Conservation (phyloP, 2,329 filamentous ascomycete genomes). For the Aspergillus sp. region DNA sequence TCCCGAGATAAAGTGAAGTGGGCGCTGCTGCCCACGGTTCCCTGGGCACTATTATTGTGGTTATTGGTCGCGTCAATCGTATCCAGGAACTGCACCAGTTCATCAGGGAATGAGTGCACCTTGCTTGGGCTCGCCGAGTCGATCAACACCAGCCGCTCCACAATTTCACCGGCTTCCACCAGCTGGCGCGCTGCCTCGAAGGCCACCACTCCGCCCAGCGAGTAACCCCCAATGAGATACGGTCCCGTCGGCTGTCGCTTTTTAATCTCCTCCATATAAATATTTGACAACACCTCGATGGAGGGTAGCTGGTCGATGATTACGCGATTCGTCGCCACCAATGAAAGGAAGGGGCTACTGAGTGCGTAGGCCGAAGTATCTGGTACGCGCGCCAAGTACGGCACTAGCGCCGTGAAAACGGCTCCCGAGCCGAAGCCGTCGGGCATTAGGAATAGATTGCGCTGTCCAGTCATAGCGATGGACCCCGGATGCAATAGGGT, state of each 20-base stretch:
- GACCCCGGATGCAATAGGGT: neutral
- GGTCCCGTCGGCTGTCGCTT: neutral
- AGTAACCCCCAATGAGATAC: neutral
- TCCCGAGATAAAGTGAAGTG: neutral
- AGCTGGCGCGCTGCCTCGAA: neutral
- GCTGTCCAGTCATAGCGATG: neutral
- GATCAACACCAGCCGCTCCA: neutral
- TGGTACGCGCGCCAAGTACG: neutral
- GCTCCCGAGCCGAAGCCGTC: neutral
- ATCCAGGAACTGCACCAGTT: neutral
- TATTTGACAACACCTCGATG: neutral
- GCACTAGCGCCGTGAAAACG: neutral
- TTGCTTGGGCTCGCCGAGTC: neutral
- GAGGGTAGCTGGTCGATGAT: neutral
- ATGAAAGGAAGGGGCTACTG: neutral
- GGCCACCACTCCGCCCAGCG: neutral
- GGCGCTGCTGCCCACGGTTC: neutral
- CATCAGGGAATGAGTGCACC: neutral
- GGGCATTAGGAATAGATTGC: neutral
- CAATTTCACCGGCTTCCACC: neutral
- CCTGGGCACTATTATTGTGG: neutral
- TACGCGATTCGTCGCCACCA: neutral
- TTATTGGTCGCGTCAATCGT: neutral
- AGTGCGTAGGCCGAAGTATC: neutral
- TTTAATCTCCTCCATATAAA: neutral